Conservation (phyloP, 495 filamentous ascomycete species). For the Aspergillus diversus region DNA sequence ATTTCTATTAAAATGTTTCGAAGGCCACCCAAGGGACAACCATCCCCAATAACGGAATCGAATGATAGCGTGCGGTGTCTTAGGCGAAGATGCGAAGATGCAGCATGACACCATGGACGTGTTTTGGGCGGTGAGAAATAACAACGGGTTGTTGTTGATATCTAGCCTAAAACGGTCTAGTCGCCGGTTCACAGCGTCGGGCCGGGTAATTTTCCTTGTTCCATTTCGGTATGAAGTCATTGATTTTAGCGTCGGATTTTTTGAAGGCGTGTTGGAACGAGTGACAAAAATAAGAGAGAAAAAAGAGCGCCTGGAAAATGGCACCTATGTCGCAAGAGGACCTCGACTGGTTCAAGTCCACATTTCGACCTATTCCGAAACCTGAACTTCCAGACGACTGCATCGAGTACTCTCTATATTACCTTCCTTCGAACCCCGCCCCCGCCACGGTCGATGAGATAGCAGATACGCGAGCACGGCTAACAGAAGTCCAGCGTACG, state of each 20-base stretch:
- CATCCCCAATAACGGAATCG: slow-evolving; percentile 31
- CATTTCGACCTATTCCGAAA: slow-evolving; percentile 63
- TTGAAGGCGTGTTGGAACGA: not conserved
- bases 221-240: slow-evolving; percentile 47
- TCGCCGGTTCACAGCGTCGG: slow-evolving; percentile 24
- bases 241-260: slow-evolving; percentile 19
- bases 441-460: slow-evolving; percentile 51
- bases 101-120: slow-evolving; percentile 33
- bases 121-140: slow-evolving; percentile 43
- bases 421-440: slow-evolving; percentile 54
- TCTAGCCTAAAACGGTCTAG: slow-evolving; percentile 45
- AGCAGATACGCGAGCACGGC: slow-evolving; percentile 56
- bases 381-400: slow-evolving; percentile 79
- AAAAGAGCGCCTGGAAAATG: slow-evolving; percentile 30
- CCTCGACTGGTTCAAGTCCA: slow-evolving; percentile 54
- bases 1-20: slow-evolving; percentile 3
- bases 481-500: slow-evolving; percentile 72
- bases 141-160: slow-evolving; percentile 42
- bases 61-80: not conserved
- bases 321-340: slow-evolving; percentile 52
- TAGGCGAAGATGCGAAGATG: slow-evolving; percentile 5
- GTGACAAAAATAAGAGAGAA: not conserved
- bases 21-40: slow-evolving; percentile 34
- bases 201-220: slow-evolving; percentile 34
- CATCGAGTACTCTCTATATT: slow-evolving; percentile 82